Conservation (phyloP, 1,139 yeast genomes). For the Candida neerlandica region DNA sequence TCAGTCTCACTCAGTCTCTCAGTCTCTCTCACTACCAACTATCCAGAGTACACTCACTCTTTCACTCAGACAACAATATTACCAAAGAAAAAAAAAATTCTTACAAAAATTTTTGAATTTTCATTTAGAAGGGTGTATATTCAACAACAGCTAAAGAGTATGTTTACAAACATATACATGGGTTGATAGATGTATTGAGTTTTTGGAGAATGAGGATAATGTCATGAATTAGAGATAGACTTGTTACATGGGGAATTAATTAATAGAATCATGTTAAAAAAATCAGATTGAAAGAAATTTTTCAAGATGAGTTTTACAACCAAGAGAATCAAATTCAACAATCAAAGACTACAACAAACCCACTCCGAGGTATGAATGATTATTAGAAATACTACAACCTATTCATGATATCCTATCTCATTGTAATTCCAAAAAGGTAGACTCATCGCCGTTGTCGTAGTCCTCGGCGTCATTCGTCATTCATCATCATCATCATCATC, state of each 20-base stretch:
- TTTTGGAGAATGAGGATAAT: not conserved
- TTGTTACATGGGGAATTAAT: no score
- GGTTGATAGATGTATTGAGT: not conserved
- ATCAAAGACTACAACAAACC: no score
- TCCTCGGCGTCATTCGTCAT: no score
- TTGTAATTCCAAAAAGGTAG: no score
- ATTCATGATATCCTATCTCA: no score
- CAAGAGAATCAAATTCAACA: not conserved
- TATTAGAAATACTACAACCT: not conserved
- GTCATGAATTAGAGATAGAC: not conserved
- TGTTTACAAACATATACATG: slow-evolving; percentile 6
- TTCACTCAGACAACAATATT: slow-evolving; percentile 2
- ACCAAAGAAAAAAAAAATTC: slow-evolving; percentile 5
- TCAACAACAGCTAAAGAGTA: slow-evolving; percentile 12
- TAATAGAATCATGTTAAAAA: no score
- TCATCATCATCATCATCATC: no score
- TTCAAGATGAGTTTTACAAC: not conserved
- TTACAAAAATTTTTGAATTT: slow-evolving; percentile 5
- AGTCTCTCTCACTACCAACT: no score
- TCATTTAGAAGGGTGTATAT: slow-evolving; percentile 7
- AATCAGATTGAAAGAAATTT: not conserved
- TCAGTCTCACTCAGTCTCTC: not conserved
- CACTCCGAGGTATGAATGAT: not conserved
- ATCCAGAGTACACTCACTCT: no score
- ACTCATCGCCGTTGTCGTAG: no score